Percentiles rank a stretch among this genome's conserved stretches.
These are phyloP conservation scores for Ulmus americana DNA, from an alignment of 331 rosid genomes.

Conservation along the genomic window DNA sequence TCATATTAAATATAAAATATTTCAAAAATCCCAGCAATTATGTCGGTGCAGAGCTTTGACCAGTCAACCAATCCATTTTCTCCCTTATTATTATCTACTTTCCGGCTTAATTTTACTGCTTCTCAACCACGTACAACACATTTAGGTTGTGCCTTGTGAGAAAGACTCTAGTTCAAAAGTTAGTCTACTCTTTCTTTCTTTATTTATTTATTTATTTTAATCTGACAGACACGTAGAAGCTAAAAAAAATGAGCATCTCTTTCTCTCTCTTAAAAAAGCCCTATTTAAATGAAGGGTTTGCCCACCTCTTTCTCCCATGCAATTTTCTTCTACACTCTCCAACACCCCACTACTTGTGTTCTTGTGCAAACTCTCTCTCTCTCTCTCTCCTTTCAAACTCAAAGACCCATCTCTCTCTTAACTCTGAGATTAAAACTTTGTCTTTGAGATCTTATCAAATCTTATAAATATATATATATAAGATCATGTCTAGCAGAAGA, in stretches of 20 bases:
- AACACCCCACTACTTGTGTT: slow-evolving; percentile 27
- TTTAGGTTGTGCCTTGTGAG: not conserved
- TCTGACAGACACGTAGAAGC: slow-evolving; percentile 22
- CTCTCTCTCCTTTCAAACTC: too few species aligned
- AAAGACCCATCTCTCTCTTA: not conserved
- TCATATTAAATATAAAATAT: not conserved
- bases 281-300: slow-evolving; percentile 34
- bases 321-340: slow-evolving; percentile 30
- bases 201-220: not conserved
- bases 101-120: slow-evolving; percentile 12
- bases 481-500: slow-evolving; percentile 71
- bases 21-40: slow-evolving; percentile 9
- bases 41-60: slow-evolving; percentile 37
- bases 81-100: slow-evolving; percentile 23
- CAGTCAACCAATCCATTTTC: slow-evolving; percentile 36
- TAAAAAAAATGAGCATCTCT: slow-evolving; percentile 1
- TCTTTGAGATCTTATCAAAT: not conserved
- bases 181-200: not conserved
- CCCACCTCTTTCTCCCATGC: slow-evolving; percentile 43
- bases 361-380: slow-evolving; percentile 15
- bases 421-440: not conserved
- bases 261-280: slow-evolving; percentile 7
- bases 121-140: not conserved
- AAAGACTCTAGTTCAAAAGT: not conserved
- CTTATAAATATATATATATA: not conserved